Evolutionary conservation across 768 basidiomycete species (phyloP).

Genomic region (Dacryopinax spathularia): DNA sequence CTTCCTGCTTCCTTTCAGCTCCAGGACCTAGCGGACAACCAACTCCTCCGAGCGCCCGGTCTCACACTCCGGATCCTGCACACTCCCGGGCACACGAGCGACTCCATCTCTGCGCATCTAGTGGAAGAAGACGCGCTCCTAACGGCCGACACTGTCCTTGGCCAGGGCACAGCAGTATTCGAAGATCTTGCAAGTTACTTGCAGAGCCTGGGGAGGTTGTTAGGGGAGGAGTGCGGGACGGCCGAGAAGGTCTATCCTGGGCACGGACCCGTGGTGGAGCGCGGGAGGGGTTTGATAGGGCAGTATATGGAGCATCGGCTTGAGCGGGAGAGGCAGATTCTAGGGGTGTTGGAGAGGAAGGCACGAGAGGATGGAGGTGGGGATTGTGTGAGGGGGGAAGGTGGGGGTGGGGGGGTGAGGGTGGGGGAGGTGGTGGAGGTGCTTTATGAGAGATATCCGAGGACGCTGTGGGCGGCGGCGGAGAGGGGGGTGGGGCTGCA

Average conservation of each 20-base stretch:
- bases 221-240: constrained; percentile 7
- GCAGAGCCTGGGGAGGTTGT: constrained; percentile 43
- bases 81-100: constrained; percentile 81
- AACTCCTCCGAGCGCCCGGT: constrained; percentile 29
- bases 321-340: constrained; percentile 65
- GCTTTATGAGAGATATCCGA: constrained; percentile 62
- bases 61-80: constrained; percentile 49
- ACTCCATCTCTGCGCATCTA: constrained; percentile 65
- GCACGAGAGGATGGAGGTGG: no score
- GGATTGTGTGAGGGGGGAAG: constrained; percentile 20
- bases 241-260: constrained; percentile 63
- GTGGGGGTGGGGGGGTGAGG: constrained; percentile 32
- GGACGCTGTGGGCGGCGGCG: constrained; percentile 56
- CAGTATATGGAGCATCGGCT: constrained; percentile 70
- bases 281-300: constrained; percentile 46
- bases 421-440: constrained; percentile 49
- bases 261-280: constrained; percentile 64
- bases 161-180: constrained; percentile 81
- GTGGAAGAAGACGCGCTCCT: constrained; percentile 61
- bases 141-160: constrained; percentile 83
- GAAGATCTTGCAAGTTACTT: constrained; percentile 66
- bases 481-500: constrained; percentile 56
- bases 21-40: constrained; percentile 46
- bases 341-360: constrained; percentile 36
- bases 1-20: constrained; percentile 22